phyloP scores from a whole-genome alignment of 495 filamentous ascomycete genomes.

The Neurospora terricola region DNA sequence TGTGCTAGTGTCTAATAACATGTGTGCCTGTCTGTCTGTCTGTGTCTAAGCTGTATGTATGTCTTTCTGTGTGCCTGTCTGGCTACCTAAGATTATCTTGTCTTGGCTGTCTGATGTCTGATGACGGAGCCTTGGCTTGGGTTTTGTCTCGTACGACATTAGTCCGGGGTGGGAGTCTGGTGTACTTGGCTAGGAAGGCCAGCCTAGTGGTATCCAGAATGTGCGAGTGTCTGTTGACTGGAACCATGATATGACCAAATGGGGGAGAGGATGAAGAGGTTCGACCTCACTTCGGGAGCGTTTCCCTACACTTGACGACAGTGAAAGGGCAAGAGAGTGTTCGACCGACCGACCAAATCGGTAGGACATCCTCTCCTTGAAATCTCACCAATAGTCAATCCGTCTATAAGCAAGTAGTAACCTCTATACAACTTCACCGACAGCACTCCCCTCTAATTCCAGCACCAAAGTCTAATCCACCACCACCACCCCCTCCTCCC shows the following conservation, averaged over 20 bases:
- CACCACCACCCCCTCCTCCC: neutral
- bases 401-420: neutral
- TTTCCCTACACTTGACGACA: neutral
- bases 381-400: neutral
- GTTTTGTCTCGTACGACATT: neutral
- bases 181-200: neutral
- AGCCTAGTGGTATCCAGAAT: neutral
- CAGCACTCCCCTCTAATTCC: neutral
- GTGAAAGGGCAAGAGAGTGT: neutral
- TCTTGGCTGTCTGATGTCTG: neutral
- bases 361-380: neutral
- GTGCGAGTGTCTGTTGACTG: neutral
- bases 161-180: neutral
- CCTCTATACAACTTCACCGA: neutral
- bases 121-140: neutral
- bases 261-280: neutral
- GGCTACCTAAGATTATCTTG: neutral
- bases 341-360: neutral
- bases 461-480: neutral
- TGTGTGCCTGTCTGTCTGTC: neutral
- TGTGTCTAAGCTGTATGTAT: neutral
- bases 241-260: neutral
- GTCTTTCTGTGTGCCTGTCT: neutral
- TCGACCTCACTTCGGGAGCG: neutral
- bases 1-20: neutral